Evolutionary conservation across 1,284 basidiomycete genomes (phyloP).

Genomic region (Sphagnurus paluster): DNA sequence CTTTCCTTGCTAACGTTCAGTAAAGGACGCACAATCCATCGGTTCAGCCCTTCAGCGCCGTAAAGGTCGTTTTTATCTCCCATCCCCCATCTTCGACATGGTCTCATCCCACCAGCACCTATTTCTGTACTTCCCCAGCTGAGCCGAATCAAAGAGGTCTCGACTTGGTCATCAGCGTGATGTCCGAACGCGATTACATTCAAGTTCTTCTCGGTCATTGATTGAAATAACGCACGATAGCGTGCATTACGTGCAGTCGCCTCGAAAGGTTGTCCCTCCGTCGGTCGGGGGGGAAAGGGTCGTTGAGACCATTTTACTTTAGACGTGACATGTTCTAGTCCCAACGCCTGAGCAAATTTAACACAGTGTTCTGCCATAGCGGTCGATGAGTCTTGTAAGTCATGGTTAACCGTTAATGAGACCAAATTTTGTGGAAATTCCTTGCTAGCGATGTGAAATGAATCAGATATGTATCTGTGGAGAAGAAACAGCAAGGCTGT

Average conservation of each 20-base stretch:
- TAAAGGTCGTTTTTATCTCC: constrained; percentile 43
- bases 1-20: constrained; percentile 65
- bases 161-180: constrained; percentile 78
- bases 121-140: constrained; percentile 50
- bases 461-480: constrained; percentile 36
- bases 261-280: constrained; percentile 47
- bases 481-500: constrained; percentile 72
- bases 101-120: constrained; percentile 67
- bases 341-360: constrained; percentile 41
- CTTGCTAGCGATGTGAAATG: constrained; percentile 1
- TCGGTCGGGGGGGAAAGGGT: constrained; percentile 46
- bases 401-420: constrained; percentile 71
- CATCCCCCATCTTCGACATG: constrained; percentile 75
- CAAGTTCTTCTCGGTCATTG: constrained; percentile 40
- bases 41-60: constrained; percentile 58
- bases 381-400: constrained; percentile 54
- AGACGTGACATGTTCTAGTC: constrained; percentile 45
- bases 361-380: constrained; percentile 54
- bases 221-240: constrained; percentile 52
- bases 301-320: constrained; percentile 56
- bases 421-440: constrained; percentile 35
- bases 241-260: constrained; percentile 57
- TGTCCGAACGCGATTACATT: constrained; percentile 64
- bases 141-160: constrained; percentile 72
- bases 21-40: constrained; percentile 71